Conservation (phyloP, 2,329 filamentous ascomycete genomes). For the Fusarium transvaalense region DNA sequence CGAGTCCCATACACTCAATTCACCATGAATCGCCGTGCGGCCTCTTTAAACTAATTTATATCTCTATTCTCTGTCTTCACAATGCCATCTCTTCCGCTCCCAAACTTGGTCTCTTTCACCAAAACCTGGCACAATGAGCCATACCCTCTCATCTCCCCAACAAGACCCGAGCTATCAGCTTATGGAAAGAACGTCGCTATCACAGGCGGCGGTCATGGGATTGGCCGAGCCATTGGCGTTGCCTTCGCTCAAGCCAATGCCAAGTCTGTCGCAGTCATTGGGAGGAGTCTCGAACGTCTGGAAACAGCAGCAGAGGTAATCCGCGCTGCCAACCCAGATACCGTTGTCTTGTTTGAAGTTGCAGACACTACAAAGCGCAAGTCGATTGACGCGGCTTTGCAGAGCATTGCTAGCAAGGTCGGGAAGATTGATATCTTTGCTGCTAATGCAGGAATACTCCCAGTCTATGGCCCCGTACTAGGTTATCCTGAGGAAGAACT, state of each 20-base stretch:
- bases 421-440: constrained; percentile 40
- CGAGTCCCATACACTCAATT: not conserved
- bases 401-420: not conserved
- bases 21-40: too few relatives aligned
- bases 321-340: not conserved
- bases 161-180: constrained; percentile 50
- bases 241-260: constrained; percentile 62
- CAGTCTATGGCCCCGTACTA: not conserved
- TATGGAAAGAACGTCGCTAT: constrained; percentile 66
- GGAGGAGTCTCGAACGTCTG: constrained; percentile 51
- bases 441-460: constrained; percentile 29
- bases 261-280: constrained; percentile 54
- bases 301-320: constrained; percentile 33
- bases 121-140: constrained; percentile 38
- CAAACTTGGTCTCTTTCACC: constrained; percentile 28
- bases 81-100: constrained; percentile 3
- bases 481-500: constrained; percentile 24
- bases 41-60: not conserved
- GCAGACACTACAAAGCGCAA: not conserved
- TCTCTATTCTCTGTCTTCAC: not conserved
- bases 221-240: constrained; percentile 72
- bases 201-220: constrained; percentile 72
- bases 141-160: constrained; percentile 51
- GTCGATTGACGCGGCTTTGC: not conserved
- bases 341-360: not conserved